Evolutionary conservation across 2,329 filamentous ascomycete genomes (phyloP).

Genomic region (Aspergillus alliaceus): DNA sequence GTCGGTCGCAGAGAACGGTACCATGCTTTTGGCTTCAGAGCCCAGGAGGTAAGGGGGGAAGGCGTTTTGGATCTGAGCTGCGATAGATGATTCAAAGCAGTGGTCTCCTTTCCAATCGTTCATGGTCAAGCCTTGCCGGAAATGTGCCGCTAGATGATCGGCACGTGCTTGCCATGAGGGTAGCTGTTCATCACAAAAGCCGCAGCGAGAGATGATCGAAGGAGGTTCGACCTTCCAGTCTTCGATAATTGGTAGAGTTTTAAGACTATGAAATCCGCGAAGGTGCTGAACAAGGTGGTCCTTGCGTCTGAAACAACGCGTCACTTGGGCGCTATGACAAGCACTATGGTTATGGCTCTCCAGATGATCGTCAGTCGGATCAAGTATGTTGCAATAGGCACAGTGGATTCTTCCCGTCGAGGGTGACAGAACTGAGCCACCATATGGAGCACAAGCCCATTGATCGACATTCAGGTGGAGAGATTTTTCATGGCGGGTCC

Average conservation of each 20-base stretch:
- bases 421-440: neutral
- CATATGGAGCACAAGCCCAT: constrained; percentile 10
- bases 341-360: constrained; percentile 7
- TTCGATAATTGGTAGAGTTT: constrained; percentile 8
- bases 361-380: constrained; percentile 8
- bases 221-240: constrained; percentile 11
- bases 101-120: constrained; percentile 17
- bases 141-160: constrained; percentile 11
- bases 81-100: constrained; percentile 15
- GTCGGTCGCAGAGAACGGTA: constrained; percentile 18
- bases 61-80: constrained; percentile 14
- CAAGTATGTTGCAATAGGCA: constrained; percentile 6
- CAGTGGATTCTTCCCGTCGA: constrained; percentile 4
- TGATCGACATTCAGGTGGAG: constrained; percentile 11
- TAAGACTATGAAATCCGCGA: constrained; percentile 5
- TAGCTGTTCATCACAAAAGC: constrained; percentile 10
- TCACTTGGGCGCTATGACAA: neutral
- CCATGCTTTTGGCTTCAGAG: constrained; percentile 14
- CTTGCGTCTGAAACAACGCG: constrained; percentile 9
- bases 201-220: constrained; percentile 10
- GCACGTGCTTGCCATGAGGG: constrained; percentile 3
- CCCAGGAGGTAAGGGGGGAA: constrained; percentile 21
- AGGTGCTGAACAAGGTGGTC: constrained; percentile 16
- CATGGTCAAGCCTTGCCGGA: constrained; percentile 14
- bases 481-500: constrained; percentile 13